Conservation (phyloP, 1,139 yeast genomes). For the Komagataea norvegica region DNA sequence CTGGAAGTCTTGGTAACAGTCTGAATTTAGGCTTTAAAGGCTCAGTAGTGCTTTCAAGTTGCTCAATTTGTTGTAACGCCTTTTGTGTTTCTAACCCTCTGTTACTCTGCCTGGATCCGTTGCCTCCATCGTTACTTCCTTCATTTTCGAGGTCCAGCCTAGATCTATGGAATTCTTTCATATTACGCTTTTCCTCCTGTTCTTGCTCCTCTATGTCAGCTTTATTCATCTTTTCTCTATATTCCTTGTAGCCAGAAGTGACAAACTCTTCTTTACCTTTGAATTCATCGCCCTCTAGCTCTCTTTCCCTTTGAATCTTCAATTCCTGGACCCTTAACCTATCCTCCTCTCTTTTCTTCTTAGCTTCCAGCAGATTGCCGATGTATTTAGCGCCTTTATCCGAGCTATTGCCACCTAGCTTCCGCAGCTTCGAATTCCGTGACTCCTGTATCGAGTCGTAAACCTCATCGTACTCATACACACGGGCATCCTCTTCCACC, state of each 20-base stretch:
- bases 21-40: constrained; percentile 9
- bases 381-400: constrained; percentile 33
- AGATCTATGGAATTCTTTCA: no score
- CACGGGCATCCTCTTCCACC: constrained; percentile 3
- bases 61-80: constrained; percentile 3
- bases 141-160: no score
- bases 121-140: no score
- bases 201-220: constrained; percentile 5
- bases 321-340: constrained; percentile 32
- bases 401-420: neutral
- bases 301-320: constrained; percentile 29
- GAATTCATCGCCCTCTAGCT: constrained; percentile 33
- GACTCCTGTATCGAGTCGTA: constrained; percentile 11
- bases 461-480: constrained; percentile 10
- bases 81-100: constrained; percentile 1
- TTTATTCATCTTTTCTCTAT: constrained; percentile 25
- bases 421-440: constrained; percentile 4
- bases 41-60: neutral
- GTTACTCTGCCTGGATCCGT: neutral
- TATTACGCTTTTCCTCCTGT: no score
- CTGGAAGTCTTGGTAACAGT: constrained; percentile 17
- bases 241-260: constrained; percentile 38
- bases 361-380: constrained; percentile 34
- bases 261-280: constrained; percentile 41
- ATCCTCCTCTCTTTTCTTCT: constrained; percentile 38